Evolutionary conservation across 163 green algal genomes (phyloP).

Genomic region (Scenedesmus sp.): DNA sequence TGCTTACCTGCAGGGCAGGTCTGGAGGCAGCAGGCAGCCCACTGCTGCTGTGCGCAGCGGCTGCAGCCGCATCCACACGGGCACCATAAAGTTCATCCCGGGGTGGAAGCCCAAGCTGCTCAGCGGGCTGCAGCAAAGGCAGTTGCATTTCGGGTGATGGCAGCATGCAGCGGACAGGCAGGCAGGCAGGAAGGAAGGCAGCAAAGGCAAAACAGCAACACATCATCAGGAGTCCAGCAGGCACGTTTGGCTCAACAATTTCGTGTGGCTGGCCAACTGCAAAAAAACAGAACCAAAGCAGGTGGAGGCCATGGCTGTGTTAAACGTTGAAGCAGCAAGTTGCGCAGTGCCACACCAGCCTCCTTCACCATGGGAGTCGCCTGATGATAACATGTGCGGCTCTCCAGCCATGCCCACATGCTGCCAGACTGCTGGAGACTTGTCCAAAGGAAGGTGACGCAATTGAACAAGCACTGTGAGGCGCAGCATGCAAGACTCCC

Average conservation of each 20-base stretch:
- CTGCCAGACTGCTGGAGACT: neutral
- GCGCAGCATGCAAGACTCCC: too few species aligned
- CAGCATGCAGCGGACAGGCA: neutral
- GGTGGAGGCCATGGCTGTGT: too few species aligned
- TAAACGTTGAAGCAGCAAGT: too few species aligned
- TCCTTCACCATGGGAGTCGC: too few species aligned
- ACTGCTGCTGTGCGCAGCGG: conserved; percentile 43
- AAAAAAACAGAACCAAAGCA: too few species aligned
- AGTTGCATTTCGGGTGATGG: neutral
- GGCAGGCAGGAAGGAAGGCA: neutral
- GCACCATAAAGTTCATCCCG: conserved; percentile 34
- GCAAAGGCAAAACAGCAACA: neutral
- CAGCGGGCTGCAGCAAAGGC: conserved; percentile 16
- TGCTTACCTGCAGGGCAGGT: conserved; percentile 46
- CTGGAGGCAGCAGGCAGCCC: conserved; percentile 33
- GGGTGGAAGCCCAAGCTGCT: neutral
- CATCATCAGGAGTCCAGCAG: neutral
- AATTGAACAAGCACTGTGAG: too few species aligned
- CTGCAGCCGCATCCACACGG: conserved; percentile 36
- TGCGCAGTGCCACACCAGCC: too few species aligned
- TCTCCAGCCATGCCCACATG: neutral
- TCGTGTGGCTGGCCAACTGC: too few species aligned
- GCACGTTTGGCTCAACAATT: too few species aligned
- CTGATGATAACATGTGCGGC: too few species aligned
- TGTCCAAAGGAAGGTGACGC: too few species aligned